These are phyloP conservation scores for Phytophthora crassamura DNA, from an alignment of 352 stramenopile genomes.

Conservation along the genomic window DNA sequence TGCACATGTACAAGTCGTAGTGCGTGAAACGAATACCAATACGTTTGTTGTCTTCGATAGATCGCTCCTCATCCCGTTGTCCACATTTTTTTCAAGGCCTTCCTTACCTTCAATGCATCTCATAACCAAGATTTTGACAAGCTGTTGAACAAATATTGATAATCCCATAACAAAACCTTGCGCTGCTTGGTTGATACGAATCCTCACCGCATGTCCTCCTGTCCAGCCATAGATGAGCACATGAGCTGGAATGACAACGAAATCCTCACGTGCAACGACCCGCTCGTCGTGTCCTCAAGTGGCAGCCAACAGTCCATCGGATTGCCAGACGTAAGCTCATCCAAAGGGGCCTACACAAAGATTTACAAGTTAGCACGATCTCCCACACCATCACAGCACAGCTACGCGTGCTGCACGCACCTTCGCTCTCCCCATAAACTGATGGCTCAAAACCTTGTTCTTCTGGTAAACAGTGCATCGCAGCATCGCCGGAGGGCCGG, in stretches of 20 bases:
- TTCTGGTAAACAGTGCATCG: conserved; percentile 80
- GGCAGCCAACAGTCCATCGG: conserved; percentile 77
- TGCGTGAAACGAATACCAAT: conserved; percentile 3
- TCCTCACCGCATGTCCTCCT: conserved; percentile 27
- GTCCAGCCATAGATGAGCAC: conserved; percentile 57
- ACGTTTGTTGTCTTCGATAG: too few species aligned
- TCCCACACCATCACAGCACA: neutral
- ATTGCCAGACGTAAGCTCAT: conserved; percentile 59
- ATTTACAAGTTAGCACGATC: conserved; percentile 1
- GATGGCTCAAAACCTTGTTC: conserved; percentile 78
- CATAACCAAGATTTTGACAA: too few species aligned
- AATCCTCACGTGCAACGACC: conserved; percentile 63
- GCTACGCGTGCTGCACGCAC: conserved; percentile 27
- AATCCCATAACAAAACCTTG: neutral
- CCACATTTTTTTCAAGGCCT: too few species aligned
- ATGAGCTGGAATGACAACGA: conserved; percentile 85
- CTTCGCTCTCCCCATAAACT: conserved; percentile 76
- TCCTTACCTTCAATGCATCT: too few species aligned
- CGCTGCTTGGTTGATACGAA: too few species aligned
- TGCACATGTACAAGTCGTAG: neutral
- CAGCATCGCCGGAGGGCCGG: conserved; percentile 62
- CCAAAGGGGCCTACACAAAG: conserved; percentile 51
- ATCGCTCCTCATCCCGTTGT: too few species aligned
- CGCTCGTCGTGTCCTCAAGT: conserved; percentile 64
- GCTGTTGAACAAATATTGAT: neutral